phyloP scores from a whole-genome alignment of 2,329 filamentous ascomycete genomes.

The Colletotrichum lupini region DNA sequence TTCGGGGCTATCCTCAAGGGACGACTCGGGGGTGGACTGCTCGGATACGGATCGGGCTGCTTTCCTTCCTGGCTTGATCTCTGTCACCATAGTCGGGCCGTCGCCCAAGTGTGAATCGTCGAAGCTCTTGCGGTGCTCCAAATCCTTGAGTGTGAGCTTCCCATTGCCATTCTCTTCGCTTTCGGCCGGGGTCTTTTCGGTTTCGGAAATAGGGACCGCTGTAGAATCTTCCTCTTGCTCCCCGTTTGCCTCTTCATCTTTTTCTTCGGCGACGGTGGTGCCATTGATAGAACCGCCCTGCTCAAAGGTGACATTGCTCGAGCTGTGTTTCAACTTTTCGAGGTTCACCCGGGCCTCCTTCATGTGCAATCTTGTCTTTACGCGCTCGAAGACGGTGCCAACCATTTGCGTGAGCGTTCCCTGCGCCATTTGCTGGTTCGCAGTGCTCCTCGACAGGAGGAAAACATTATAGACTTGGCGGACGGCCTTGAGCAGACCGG shows the following conservation, averaged over 20 bases:
- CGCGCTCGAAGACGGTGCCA: constrained; percentile 95
- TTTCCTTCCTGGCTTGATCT: constrained; percentile 61
- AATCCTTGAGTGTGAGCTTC: constrained; percentile 74
- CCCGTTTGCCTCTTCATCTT: constrained; percentile 49
- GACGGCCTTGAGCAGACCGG: constrained; percentile 94
- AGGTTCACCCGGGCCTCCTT: constrained; percentile 81
- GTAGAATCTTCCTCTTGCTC: constrained; percentile 34
- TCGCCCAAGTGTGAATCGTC: constrained; percentile 75
- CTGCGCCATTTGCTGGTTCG: constrained; percentile 97
- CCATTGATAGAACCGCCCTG: constrained; percentile 53
- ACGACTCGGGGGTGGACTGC: constrained; percentile 65
- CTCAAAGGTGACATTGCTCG: constrained; percentile 64
- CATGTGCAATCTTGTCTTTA: constrained; percentile 85
- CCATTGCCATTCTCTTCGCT: constrained; percentile 48
- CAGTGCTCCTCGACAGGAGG: constrained; percentile 89
- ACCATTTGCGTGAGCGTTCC: constrained; percentile 99
- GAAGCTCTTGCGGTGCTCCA: constrained; percentile 76
- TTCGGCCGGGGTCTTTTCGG: constrained; percentile 42
- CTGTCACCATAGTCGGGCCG: constrained; percentile 74
- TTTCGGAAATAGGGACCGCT: constrained; percentile 42
- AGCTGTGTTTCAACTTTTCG: constrained; percentile 61
- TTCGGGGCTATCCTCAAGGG: constrained; percentile 67
- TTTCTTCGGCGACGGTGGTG: constrained; percentile 49
- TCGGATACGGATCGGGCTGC: constrained; percentile 61
- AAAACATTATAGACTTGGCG: constrained; percentile 99